Evolutionary conservation across 306 rosid species (phyloP), one percentile per base, ranked within the genome.

Genomic region (Rosa lucieae): DNA sequence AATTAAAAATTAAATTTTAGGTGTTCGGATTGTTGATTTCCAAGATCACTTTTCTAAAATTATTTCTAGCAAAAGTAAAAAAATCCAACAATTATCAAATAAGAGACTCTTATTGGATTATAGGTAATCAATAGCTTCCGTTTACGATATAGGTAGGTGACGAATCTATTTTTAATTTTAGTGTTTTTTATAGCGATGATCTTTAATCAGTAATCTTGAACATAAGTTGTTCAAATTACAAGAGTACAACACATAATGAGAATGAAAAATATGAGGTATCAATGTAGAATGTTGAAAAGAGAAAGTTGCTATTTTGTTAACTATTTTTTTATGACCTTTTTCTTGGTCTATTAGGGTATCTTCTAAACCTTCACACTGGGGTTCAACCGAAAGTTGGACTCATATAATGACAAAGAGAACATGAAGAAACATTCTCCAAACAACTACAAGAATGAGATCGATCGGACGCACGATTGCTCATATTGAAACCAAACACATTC

Each of bases 321-420:
- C 0, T 15, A 17, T 20, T 39, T 66, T 65, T 2, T n/a, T 66
- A 26, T 44, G 10, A 61, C 48, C 69, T 48, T 20, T 77, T 73
- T 40, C 77, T 78, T 82, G 74, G 65, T 84, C 80, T 37, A 74
- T 72, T 72, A 63, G 13, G 82, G 77, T 39, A 46, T 77, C 79
- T 74, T 69, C 72, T 81, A 85, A 80, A 80, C 76, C 86, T 79
- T 80, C 80, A 79, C 63, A 77, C 18, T 73, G 53, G 78, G 52
- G 67, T 71, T 75, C 86, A 75, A 77, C 92, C 88, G 91, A 88
- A 82, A 86, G 88, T 70, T 71, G 70, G 53, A 59, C 32, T 18
- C 8, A 8, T 3, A 65, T 6, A 35, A 15, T 14, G 70, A 35
- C 46, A 65, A 63, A 65, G 46, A 65, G 15, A 65, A 35, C 70